These are phyloP conservation scores for Leccinum longicurvipes DNA, from an alignment of 768 basidiomycete genomes.

Conservation along the genomic window DNA sequence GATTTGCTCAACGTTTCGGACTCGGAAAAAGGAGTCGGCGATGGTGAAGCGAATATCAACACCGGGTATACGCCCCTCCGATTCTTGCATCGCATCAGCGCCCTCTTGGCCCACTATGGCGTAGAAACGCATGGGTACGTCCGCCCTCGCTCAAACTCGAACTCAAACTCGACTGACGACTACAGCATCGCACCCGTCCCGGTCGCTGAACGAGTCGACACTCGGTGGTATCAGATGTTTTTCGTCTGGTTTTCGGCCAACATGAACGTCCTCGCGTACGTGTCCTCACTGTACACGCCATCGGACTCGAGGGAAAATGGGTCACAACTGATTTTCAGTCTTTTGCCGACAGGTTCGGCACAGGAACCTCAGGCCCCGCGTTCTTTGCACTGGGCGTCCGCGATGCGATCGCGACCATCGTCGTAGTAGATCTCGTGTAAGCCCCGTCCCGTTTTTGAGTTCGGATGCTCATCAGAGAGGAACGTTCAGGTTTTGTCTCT, in stretches of 20 bases:
- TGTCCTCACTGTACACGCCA: neutral
- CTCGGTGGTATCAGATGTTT: conserved; percentile 44
- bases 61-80: neutral
- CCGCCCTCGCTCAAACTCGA: neutral
- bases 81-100: conserved; percentile 22
- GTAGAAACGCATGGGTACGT: conserved; percentile 42
- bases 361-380: conserved; percentile 49
- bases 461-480: neutral
- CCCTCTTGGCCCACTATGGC: conserved; percentile 33
- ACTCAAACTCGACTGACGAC: neutral
- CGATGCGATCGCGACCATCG: conserved; percentile 39
- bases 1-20: neutral
- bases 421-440: conserved; percentile 46
- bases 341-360: conserved; percentile 37
- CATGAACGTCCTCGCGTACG: conserved; percentile 43
- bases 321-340: neutral
- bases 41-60: neutral
- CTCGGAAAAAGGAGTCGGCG: conserved; percentile 2
- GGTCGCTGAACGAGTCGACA: conserved; percentile 35
- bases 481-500: conserved; percentile 26
- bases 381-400: conserved; percentile 45
- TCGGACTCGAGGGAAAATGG: neutral
- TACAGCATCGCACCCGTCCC: conserved; percentile 40
- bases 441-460: conserved; percentile 1
- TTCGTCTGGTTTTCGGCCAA: conserved; percentile 51